Conservation (phyloP, 495 filamentous ascomycete genomes). For the Talaromyces liani region DNA sequence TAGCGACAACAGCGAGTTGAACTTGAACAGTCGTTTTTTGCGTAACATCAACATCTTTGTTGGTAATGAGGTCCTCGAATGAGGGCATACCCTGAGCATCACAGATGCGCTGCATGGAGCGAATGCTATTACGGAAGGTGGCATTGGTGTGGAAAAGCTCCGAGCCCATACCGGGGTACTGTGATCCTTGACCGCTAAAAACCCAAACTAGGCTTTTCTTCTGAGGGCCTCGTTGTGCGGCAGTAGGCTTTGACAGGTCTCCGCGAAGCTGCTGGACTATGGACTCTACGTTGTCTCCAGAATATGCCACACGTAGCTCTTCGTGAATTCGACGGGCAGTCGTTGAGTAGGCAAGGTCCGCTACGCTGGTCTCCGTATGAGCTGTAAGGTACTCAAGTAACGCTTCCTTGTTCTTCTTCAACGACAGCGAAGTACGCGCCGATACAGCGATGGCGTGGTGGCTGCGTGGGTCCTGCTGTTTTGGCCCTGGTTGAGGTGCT, state of each 20-base stretch:
- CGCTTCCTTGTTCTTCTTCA: conserved; percentile 21
- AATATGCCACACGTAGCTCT: conserved; percentile 21
- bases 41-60: conserved; percentile 8
- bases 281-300: conserved; percentile 5
- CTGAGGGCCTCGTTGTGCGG: background rate
- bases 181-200: conserved; percentile 46
- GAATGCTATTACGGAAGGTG: too few species aligned
- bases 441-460: conserved; percentile 23
- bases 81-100: conserved; percentile 17
- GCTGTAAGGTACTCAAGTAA: conserved; percentile 19
- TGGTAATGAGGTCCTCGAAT: conserved; percentile 18
- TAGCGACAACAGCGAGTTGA: conserved; percentile 24
- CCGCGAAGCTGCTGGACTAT: conserved; percentile 20
- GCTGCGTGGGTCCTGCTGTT: conserved; percentile 11
- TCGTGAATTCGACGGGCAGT: conserved; percentile 79
- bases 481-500: too few species aligned
- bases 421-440: conserved; percentile 20
- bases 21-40: conserved; percentile 10
- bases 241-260: conserved; percentile 15
- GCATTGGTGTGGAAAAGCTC: conserved; percentile 36
- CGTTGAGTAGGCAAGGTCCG: conserved; percentile 65
- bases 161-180: conserved; percentile 51
- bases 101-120: too few species aligned
- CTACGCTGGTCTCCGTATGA: conserved; percentile 10
- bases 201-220: conserved; percentile 26